Conservation (phyloP, 148 eudicot genomes). For the Rhododendron simsii region DNA sequence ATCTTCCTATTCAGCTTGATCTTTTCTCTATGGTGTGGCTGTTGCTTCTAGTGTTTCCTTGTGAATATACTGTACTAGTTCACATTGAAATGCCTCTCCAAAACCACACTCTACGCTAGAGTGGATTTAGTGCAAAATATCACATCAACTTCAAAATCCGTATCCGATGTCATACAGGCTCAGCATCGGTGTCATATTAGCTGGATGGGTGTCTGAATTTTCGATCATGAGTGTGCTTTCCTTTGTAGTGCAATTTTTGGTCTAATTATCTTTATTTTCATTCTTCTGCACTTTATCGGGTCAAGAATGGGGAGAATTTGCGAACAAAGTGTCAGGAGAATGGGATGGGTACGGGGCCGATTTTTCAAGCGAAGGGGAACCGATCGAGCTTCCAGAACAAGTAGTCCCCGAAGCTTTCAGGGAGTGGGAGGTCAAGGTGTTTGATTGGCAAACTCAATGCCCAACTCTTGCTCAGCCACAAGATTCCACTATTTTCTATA, state of each 20-base stretch:
- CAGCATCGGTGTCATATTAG: neutral
- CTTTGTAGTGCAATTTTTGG: neutral
- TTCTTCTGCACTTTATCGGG: neutral
- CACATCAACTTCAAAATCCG: neutral
- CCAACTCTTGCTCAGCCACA: slow-evolving; percentile 68
- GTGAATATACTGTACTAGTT: neutral
- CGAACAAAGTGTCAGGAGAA: slow-evolving; percentile 78
- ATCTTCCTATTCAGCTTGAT: neutral
- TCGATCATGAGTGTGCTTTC: neutral
- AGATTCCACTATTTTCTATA: slow-evolving; percentile 35
- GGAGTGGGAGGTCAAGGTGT: slow-evolving; percentile 93
- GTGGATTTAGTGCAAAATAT: neutral
- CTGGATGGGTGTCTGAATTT: neutral
- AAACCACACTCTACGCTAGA: neutral
- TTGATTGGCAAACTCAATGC: slow-evolving; percentile 99
- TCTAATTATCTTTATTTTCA: neutral
- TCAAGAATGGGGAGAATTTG: slow-evolving; percentile 73
- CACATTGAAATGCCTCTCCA: neutral
- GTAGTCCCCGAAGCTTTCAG: slow-evolving; percentile 86
- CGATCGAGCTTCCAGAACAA: slow-evolving; percentile 78
- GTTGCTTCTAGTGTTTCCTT: neutral
- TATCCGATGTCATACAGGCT: neutral
- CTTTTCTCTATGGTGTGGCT: neutral
- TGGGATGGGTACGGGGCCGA: slow-evolving; percentile 99
- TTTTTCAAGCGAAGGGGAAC: slow-evolving; percentile 59